Base-by-base conservation (phyloP, 345 rosid genomes). In the Clarkia xantiana region DNA sequence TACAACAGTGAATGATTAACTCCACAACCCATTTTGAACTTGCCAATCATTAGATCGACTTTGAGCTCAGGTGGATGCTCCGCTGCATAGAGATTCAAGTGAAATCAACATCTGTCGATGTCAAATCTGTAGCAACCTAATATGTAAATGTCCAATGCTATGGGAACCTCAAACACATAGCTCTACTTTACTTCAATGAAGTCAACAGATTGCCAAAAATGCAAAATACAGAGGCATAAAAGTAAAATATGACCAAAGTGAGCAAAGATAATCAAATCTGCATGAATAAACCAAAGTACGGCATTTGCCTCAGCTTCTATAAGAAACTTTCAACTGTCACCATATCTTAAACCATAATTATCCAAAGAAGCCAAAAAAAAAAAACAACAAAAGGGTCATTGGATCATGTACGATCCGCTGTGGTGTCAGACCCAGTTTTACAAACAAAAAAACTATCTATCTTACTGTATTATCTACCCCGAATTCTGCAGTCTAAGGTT, bases 291-390 rank as follows among this genome's bases (percentile, higher is more conserved):
- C 16, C 14, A 48, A 23, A 18, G 40, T 23, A 49, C 15, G 40
- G 18, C 36, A 14, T 25, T 25, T 40, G 40, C 52, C 18, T 13
- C 2, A 49, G 52, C 11, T 49, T 49, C 52, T 49, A 25, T 29
- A 49, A 6, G 52, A 25, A 49, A 49, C 40, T 49, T 49, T 52
- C 15, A 18, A 23, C 45, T 39, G 29, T 42, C 45, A 53, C 56
- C 56, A 53, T 40, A 39, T 42, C 52, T 22, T 49, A n/a, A 13
- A 49, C 9, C 36, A 29, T 5, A 29, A 29, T 29, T 29, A 29
- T 29, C 36, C 36, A 16, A 25, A 46, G 22, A 47, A 20, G 10
- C 50, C 50, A 11, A 10, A 10, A 19, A 20, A 23, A 48, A 6
- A 49, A 40, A 29, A 49, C 38, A 36, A 15, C n/a, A 23, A 20